Evolutionary conservation across 164 flowering plant species (phyloP).

Genomic region (Nymphaea thermarum): DNA sequence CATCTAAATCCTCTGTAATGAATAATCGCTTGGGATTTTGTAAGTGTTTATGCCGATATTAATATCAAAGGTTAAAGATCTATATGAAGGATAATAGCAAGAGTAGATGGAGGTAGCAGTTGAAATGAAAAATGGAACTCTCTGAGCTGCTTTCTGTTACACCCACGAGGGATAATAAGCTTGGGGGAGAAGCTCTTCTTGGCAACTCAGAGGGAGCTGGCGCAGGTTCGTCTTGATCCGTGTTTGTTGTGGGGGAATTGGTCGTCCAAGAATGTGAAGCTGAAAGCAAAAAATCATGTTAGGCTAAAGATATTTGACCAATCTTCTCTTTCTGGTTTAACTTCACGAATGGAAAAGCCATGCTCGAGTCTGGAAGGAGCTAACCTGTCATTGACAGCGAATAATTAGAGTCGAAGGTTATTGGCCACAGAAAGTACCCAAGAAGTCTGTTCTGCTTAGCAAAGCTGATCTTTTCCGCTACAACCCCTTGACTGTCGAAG

Average conservation of each 20-base stretch:
- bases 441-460: background rate
- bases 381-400: slow-evolving; percentile 4
- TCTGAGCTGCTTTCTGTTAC: background rate
- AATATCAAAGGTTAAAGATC: background rate
- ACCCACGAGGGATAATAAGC: background rate
- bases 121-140: background rate
- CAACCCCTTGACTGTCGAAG: slow-evolving; percentile 3
- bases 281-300: background rate
- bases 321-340: background rate
- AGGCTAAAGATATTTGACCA: background rate
- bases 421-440: slow-evolving; percentile 6
- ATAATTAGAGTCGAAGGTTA: slow-evolving; percentile 3
- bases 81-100: background rate
- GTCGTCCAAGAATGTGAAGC: slow-evolving; percentile 1
- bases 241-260: background rate
- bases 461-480: background rate
- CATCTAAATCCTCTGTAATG: background rate
- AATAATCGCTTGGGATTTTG: background rate
- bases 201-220: background rate
- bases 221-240: background rate
- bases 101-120: background rate
- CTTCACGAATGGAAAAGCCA: background rate
- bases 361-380: background rate
- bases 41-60: no score
- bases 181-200: background rate